Evolutionary conservation across 1,139 yeast genomes (phyloP).

Genomic region (Scheffersomyces lignicola): DNA sequence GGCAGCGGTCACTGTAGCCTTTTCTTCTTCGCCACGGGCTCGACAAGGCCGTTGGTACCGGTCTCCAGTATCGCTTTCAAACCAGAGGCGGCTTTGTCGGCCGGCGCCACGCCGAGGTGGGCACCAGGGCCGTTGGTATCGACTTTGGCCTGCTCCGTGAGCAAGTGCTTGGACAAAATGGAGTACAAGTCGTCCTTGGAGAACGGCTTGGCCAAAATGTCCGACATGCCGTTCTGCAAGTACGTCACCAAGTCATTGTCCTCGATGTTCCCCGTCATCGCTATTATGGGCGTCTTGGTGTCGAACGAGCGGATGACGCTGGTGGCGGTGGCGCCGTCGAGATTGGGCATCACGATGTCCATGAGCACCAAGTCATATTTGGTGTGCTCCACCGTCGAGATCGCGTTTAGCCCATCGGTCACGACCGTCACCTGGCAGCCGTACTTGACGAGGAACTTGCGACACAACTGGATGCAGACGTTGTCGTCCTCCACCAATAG

Average conservation of each 20-base stretch:
- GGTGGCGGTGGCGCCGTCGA: conserved; percentile 94
- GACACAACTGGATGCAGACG: conserved; percentile 75
- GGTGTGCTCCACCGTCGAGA: conserved; percentile 71
- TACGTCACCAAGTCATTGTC: conserved; percentile 79
- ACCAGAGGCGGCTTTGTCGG: conserved; percentile 4
- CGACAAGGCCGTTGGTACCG: conserved; percentile 8
- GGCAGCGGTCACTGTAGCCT: conserved; percentile 10
- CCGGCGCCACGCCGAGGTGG: conserved; percentile 8
- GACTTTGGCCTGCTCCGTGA: conserved; percentile 18
- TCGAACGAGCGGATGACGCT: conserved; percentile 83
- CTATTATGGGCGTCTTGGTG: conserved; percentile 82
- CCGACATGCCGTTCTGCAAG: conserved; percentile 87
- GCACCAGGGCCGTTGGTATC: conserved; percentile 7
- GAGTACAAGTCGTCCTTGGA: conserved; percentile 79
- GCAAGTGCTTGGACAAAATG: conserved; percentile 69
- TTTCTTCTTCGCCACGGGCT: conserved; percentile 15
- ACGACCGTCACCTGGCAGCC: conserved; percentile 94
- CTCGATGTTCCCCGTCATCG: conserved; percentile 90
- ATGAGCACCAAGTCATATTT: conserved; percentile 82
- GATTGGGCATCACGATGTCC: conserved; percentile 94
- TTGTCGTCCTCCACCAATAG: conserved; percentile 84
- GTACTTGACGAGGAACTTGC: conserved; percentile 76
- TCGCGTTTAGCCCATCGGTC: conserved; percentile 88
- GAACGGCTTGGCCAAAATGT: conserved; percentile 88
- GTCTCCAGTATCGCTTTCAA: not conserved